Base-by-base conservation (phyloP, 2,329 filamentous ascomycete genomes). In the Hypoxylon rubiginosum region DNA sequence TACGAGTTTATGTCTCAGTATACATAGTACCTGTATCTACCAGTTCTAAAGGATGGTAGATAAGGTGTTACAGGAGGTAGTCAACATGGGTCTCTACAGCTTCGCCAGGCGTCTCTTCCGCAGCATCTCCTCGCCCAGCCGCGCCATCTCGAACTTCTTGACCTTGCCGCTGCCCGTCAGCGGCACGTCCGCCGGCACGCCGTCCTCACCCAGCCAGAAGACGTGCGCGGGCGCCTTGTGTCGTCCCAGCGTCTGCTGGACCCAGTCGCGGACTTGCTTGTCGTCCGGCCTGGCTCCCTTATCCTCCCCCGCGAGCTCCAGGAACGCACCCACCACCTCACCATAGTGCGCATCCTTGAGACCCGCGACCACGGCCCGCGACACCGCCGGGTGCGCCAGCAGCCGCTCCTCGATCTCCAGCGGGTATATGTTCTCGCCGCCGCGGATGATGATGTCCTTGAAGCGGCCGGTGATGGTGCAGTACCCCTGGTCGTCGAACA, bases 361-460 rank as follows among this genome's bases (percentile, higher is more conserved):
- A 1, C 90, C 91, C 39, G 92, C 88, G 1, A 93, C 91, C 51
- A 91, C 85, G 13, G 91, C 91, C n/a, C 86, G 82, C 1, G 82
- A 77, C 28, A 93, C 84, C 1, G 83, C 80, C 0, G 88, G 84
- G 76, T 93, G 91, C 1, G 84, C 83, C 49, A 89, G 80, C n/a
- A 93, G 83, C 2, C 90, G 85, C 76, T 92, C 90, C 78, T 93
- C 91, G 64, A 93, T 92, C 75, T 93, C 91, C 21, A 92, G 84
- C 0, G 91, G 91, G 74, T 92, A 92, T 75, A 85, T 87, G 78
- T 93, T 93, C 78, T 92, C 90, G 51, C 91, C 91, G 58, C 90
- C 91, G 72, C 91, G 83, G 65, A 93, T 93, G 62, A 93, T 92
- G 36, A 93, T 92, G 64, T 94, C 91, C 80, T 93, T 93, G 79